These are phyloP conservation scores for Zanthoxylum bungeanum DNA, from an alignment of 345 rosid species.

Conservation along the genomic window DNA sequence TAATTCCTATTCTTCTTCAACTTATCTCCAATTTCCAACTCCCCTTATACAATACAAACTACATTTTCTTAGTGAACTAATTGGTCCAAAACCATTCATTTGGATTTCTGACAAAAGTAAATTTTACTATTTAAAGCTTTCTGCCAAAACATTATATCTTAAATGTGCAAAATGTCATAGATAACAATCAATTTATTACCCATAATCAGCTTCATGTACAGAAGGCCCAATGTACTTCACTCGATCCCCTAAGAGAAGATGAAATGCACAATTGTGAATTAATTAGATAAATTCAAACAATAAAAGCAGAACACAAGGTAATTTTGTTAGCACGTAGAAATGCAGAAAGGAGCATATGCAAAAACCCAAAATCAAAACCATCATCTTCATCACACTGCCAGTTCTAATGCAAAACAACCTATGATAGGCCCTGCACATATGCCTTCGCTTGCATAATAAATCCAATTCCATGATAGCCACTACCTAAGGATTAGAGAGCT, in stretches of 20 bases:
- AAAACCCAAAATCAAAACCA: not conserved
- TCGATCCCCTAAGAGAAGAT: constrained; percentile 65
- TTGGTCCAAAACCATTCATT: not conserved
- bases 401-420: not conserved
- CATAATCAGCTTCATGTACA: constrained; percentile 52
- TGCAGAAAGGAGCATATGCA: not conserved
- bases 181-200: constrained; percentile 40
- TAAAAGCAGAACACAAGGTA: not conserved
- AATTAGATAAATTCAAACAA: not conserved
- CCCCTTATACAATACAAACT: not conserved
- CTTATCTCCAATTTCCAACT: not conserved
- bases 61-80: not conserved
- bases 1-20: not conserved
- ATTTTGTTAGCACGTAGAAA: not conserved
- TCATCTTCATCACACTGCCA: not conserved
- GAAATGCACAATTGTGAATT: not conserved
- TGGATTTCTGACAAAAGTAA: not conserved
- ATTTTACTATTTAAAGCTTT: not conserved
- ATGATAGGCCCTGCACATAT: not conserved
- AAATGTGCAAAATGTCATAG: not conserved
- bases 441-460: not conserved
- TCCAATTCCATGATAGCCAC: not conserved
- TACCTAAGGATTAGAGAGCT: not conserved
- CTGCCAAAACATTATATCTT: not conserved
- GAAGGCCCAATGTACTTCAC: constrained; percentile 81